Base-by-base conservation (phyloP, 1,284 basidiomycete species). In the Cryptococcus sp. region DNA sequence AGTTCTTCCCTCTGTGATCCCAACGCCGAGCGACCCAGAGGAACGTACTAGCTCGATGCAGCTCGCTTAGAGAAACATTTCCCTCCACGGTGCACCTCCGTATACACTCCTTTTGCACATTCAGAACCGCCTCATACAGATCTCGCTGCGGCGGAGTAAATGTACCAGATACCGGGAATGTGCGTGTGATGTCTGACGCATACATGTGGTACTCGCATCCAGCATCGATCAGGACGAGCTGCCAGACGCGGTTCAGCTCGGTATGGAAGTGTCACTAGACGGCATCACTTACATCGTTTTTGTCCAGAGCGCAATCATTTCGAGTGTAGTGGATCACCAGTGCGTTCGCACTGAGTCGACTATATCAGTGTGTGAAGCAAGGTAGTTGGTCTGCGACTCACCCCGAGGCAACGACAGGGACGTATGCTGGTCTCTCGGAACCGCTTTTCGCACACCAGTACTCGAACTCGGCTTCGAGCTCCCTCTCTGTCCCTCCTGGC, bases 161-260 rank as follows among this genome's bases (percentile, higher is more conserved):
- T 23, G 72, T 82, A 0, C 93, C 93, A 4, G 85, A 86, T 16
- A 85, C 87, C 1, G 96, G 95, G 75, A 88, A 97, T 16, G 94
- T 93, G 43, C 95, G 89, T 7, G 93, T 97, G 67, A 99, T 97
- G 76, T 99, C 95, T 45, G 91, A 93, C 1, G 93, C 92, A 72
- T 99, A 99, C 50, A 72, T 91, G 86, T 90, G 87, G 77, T 86
- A 88, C 82, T 93, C 92, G 70, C 90, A 92, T 39, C 88, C 92
- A 1, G 93, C 93, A 66, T 97, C 93, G 57, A 96, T 85, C 8
- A 96, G 82, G 6, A 96, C 83, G 63, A 93, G 80, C 76, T 78
- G 59, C 38, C 30, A 35, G 10, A 8, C 30, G 30, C 30, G 30
- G 10, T 4, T 35, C 30, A 35, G 7, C n/a, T 19, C n/a, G 13